phyloP scores from a whole-genome alignment of 345 rosid species.

The Hibiscus syriacus region DNA sequence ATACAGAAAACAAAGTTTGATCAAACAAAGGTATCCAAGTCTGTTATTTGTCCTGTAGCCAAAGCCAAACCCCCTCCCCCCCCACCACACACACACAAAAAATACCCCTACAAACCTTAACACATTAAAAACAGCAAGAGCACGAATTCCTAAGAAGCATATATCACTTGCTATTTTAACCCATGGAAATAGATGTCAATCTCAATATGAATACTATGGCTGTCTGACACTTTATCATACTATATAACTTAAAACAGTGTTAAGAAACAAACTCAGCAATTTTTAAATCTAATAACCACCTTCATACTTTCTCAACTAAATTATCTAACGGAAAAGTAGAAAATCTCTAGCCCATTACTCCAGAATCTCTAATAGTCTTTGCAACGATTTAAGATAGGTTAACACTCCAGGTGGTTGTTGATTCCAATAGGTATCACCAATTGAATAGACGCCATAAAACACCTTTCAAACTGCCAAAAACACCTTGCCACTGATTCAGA shows the following conservation, averaged over 20 bases:
- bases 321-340: background rate
- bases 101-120: background rate
- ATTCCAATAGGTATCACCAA: constrained; percentile 42
- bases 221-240: constrained; percentile 17
- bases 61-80: too few relatives aligned
- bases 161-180: constrained; percentile 7
- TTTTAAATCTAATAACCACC: background rate
- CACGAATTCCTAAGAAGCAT: constrained; percentile 1
- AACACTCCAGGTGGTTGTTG: constrained; percentile 40
- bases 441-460: constrained; percentile 26
- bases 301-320: background rate
- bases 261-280: background rate
- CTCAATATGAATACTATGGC: constrained; percentile 11
- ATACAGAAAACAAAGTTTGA: too few relatives aligned
- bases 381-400: constrained; percentile 26
- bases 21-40: too few relatives aligned
- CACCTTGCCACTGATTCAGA: constrained; percentile 8
- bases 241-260: constrained; percentile 13
- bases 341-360: constrained; percentile 14
- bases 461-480: constrained; percentile 1
- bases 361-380: constrained; percentile 38
- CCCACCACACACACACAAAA: too few relatives aligned
- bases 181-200: background rate
- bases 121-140: background rate
- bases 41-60: too few relatives aligned